Evolutionary conservation across 148 eudicot genomes (phyloP).

Genomic region (Gaultheria prostrata): DNA sequence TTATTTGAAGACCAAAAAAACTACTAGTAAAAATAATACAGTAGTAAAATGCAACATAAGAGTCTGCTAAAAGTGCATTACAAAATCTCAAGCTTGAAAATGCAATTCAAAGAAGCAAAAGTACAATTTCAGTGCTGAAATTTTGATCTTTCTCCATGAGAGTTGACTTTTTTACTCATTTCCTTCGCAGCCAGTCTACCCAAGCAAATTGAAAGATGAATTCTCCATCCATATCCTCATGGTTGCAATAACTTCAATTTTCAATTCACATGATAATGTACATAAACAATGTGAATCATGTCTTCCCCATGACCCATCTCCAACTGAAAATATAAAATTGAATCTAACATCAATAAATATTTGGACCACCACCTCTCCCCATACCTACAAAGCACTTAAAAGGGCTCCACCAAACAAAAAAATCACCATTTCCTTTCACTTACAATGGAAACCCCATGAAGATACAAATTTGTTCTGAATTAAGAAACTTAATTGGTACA

Average conservation of each 20-base stretch:
- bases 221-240: conserved; percentile 2
- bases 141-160: neutral
- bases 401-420: conserved; percentile 13
- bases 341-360: neutral
- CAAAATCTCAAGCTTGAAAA: too few relatives aligned
- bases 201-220: neutral
- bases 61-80: too few relatives aligned
- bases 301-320: conserved; percentile 11
- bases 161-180: neutral
- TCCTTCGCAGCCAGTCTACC: neutral
- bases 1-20: too few relatives aligned
- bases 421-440: neutral
- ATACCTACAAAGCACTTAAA: neutral
- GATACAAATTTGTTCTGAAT: conserved; percentile 9
- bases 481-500: conserved; percentile 14
- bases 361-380: neutral
- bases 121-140: neutral
- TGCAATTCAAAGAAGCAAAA: neutral
- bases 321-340: neutral
- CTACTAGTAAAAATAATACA: too few relatives aligned
- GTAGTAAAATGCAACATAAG: too few relatives aligned
- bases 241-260: conserved; percentile 4
- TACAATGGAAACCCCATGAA: conserved; percentile 8
- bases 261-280: conserved; percentile 22
- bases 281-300: conserved; percentile 50